Evolutionary conservation across 2,329 filamentous ascomycete genomes (phyloP), one percentile per base, ranked within the genome.

Genomic region (Plenodomus lindquistii): DNA sequence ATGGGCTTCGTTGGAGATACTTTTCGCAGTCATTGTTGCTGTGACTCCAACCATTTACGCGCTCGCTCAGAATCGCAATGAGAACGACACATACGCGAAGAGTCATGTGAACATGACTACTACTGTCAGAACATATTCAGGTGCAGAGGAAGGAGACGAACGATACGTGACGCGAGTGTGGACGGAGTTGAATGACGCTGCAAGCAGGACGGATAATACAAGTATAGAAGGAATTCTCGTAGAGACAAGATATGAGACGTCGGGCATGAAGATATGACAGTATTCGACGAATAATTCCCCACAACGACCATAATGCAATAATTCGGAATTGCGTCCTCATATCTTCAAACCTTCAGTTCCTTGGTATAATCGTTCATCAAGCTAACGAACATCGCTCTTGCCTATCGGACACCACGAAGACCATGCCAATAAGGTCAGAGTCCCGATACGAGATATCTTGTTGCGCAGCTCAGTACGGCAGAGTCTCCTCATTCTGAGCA

Each of bases 31-130:
- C 10, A 45, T 58, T 10, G 55, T 60, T 13, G 55, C 57, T 2
- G 57, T 60, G 13, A 56, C 52, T 1, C 57, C 57, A 17, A 58
- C 52, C 1, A 48, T 58, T 11, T 60, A 60, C 36, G 52, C 57
- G 18, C 55, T 60, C 22, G 52, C 46, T 4, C 48, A 44, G 20
- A 53, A 50, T 21, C 51, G 46, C 15, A 44, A 44, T 21, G 50
- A 58, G 22, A 37, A 52, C 16, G 48, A 36, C 8, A 40, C 52
- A 1, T 44, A 49, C 11, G 42, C 36, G 5, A 48, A 49, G 37
- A 60, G 52, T 6, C 47, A 57, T 21, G n/a, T 52, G 4, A 44
- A 49, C 1, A 49, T 47, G 24, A 48, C 49, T 10, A 44, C 38
- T 16, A 39, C 20, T 13, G 46, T 49, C 6, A 41, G 52, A 20